phyloP scores from a whole-genome alignment of 176 grass and related monocot species.

The Dendrocalamus sinicus region DNA sequence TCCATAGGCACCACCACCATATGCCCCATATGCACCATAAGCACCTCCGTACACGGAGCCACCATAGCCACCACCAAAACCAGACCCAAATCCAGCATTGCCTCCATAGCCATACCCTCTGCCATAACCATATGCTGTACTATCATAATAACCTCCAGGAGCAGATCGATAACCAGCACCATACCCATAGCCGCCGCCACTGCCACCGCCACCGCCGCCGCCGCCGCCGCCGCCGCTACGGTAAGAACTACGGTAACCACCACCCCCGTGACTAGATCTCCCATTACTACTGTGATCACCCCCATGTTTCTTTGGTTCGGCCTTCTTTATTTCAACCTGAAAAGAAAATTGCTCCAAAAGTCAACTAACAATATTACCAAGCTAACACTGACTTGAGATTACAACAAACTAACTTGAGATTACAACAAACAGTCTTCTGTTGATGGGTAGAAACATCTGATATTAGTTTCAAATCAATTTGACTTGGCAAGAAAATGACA shows the following conservation, averaged over 20 bases:
- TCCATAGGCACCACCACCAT: conserved; percentile 51
- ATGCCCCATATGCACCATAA: conserved; percentile 61
- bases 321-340: conserved; percentile 99
- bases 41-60: conserved; percentile 72
- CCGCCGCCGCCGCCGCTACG: conserved; percentile 41
- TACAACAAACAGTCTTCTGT: background rate
- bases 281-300: conserved; percentile 68
- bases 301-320: conserved; percentile 88
- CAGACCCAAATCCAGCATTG: conserved; percentile 59
- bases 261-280: conserved; percentile 53
- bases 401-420: background rate
- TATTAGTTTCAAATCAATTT: conserved; percentile 5
- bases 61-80: conserved; percentile 69
- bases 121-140: conserved; percentile 65
- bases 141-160: conserved; percentile 57
- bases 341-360: conserved; percentile 11
- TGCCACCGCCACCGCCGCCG: conserved; percentile 3
- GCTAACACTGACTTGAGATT: background rate
- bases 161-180: conserved; percentile 59
- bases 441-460: background rate
- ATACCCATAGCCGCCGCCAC: conserved; percentile 47
- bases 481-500: background rate
- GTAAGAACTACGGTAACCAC: conserved; percentile 59
- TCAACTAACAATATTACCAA: background rate
- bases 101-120: conserved; percentile 73